These are phyloP conservation scores for Ceratocystis destructans DNA, from an alignment of 2,329 filamentous ascomycete species.

Conservation along the genomic window DNA sequence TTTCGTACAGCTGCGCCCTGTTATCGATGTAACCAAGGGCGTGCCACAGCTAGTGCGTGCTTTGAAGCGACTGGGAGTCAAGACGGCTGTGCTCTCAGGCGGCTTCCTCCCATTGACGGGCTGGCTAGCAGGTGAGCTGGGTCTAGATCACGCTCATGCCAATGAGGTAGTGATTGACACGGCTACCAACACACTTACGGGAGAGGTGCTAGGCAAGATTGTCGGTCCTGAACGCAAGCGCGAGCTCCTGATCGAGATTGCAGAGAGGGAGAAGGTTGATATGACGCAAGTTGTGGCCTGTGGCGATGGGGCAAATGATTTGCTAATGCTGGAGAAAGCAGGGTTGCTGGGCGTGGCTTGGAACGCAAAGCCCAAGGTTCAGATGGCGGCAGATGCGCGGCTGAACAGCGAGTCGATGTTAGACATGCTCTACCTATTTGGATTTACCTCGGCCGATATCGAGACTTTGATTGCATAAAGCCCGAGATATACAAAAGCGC, in stretches of 20 bases:
- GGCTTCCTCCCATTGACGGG: conserved; percentile 81
- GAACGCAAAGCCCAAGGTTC: conserved; percentile 72
- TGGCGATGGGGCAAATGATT: conserved; percentile 71
- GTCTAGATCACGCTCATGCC: conserved; percentile 76
- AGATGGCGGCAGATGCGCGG: conserved; percentile 59
- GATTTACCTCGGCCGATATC: conserved; percentile 53
- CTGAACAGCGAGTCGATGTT: conserved; percentile 57
- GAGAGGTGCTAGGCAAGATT: conserved; percentile 57
- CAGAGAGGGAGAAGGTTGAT: conserved; percentile 49
- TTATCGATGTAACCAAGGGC: conserved; percentile 70
- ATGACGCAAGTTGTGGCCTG: conserved; percentile 58
- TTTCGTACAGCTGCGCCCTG: conserved; percentile 60
- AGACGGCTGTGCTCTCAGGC: conserved; percentile 80
- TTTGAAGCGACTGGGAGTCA: conserved; percentile 66
- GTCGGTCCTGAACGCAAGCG: conserved; percentile 65
- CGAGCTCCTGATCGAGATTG: conserved; percentile 57
- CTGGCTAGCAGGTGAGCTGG: conserved; percentile 70
- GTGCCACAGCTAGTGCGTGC: conserved; percentile 60
- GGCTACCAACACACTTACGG: conserved; percentile 45
- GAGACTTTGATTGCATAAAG: conserved; percentile 30
- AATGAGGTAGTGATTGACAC: conserved; percentile 64
- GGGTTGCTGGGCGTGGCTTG: conserved; percentile 62
- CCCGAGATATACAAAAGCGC: neutral
- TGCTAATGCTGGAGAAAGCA: conserved; percentile 64
- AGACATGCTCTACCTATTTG: conserved; percentile 62